Conservation (phyloP, 768 basidiomycete genomes). For the Termitomyces sp. region DNA sequence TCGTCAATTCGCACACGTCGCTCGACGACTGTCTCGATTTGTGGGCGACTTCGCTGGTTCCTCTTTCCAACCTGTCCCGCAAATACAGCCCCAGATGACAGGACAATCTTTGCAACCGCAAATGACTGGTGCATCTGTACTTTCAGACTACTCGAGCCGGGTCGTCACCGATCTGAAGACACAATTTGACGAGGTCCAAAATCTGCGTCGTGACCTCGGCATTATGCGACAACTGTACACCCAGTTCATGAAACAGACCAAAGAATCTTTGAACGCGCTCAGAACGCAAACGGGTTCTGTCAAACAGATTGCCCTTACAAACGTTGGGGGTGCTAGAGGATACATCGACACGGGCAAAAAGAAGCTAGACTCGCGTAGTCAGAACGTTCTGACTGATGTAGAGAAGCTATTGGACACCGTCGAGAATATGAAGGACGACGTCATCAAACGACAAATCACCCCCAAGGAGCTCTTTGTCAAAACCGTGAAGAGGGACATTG, state of each 20-base stretch:
- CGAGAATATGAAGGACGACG: constrained; percentile 87
- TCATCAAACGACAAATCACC: constrained; percentile 81
- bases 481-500: constrained; percentile 69
- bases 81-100: constrained; percentile 59
- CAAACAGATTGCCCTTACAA: constrained; percentile 77
- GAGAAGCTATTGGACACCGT: constrained; percentile 92
- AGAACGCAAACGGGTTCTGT: constrained; percentile 85
- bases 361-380: constrained; percentile 86
- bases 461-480: constrained; percentile 75
- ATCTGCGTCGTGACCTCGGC: constrained; percentile 88
- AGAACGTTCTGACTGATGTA: constrained; percentile 86
- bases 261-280: constrained; percentile 74
- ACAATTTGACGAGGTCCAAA: constrained; percentile 94
- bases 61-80: constrained; percentile 25
- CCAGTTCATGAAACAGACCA: constrained; percentile 90
- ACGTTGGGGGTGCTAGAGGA: constrained; percentile 81
- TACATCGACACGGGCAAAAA: constrained; percentile 91
- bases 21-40: constrained; percentile 71
- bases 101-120: constrained; percentile 70
- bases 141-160: constrained; percentile 69
- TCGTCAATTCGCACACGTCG: constrained; percentile 67
- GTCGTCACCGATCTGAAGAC: constrained; percentile 82
- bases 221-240: constrained; percentile 93
- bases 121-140: constrained; percentile 69
- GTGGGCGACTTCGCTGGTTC: constrained; percentile 41